Evolutionary conservation across 2,329 filamentous ascomycete species (phyloP), one percentile per base, ranked within the genome.

Genomic region (Emergomyces pasteurianus): DNA sequence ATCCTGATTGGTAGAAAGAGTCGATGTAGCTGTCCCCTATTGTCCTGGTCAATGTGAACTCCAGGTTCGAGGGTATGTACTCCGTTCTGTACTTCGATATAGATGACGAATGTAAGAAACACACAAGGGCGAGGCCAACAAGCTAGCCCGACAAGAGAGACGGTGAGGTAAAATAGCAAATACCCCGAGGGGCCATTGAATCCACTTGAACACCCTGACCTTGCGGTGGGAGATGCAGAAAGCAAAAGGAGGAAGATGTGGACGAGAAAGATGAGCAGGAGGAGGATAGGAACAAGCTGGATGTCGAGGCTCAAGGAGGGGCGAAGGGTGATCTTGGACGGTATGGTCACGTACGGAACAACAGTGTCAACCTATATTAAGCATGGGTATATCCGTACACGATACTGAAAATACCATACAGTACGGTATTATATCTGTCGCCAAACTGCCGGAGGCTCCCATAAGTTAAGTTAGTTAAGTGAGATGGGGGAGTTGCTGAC

Each of bases 61-160:
- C 7, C 31, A 3, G 31, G 7, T 31, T 31, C 31, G 40, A 16
- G 1, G 42, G 42, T 43, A 21, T 16, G n/a, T n/a, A 31, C 31
- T n/a, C n/a, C n/a, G n/a, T n/a, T n/a, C n/a, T n/a, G 31, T 31
- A 52, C 21, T 14, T 47, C 31, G 26, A 9, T 36, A 38, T 16
- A 26, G 52, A 54, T 10, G 34, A 55, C 6, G n/a, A n/a, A n/a
- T 21, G 21, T 6, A 21, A 43, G 14, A 38, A 26, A 26, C 26
- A 31, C 1, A 21, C 9, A 46, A 46, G 8, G 46, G 43, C 40
- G 26, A 74, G 74, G 75, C 9, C 31, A 73, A 66, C 66, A 67
- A 67, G 21, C 14, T 64, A 63, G 57, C 61, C 63, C 63, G 63
- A 61, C 53, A 65, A 61, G 56, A 61, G 56, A 63, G 34, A 34